Evolutionary conservation across 2,329 filamentous ascomycete genomes (phyloP), one percentile per base, ranked within the genome.

Genomic region (Cryphonectria nitschkei): DNA sequence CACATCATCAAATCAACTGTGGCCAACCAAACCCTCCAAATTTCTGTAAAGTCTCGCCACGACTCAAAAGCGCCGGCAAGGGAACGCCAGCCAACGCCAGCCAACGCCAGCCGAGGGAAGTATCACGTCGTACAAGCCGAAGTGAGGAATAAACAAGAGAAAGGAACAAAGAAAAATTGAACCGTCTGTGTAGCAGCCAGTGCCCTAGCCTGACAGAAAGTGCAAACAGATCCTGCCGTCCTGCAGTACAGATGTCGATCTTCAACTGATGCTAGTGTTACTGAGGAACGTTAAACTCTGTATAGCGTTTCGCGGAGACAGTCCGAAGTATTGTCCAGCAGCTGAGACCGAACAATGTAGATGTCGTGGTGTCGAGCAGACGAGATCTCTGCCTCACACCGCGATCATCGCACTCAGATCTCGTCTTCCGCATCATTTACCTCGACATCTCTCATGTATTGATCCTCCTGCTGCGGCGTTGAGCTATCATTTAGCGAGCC

Each of bases 381-480:
- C 26, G 26, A 26, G 26, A 26, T 26, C 26, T 26, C 26, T 26
- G 26, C 22, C 26, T 7, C 5, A 3, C 26, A 16, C 16, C 6
- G 14, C 14, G 14, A 37, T 52, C 37, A 13, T 16, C 37, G 7
- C 34, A 29, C 46, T 56, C 29, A 65, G 13, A 54, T 26, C 22
- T 67, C 65, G 29, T 67, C 65, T 19, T 56, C 50, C 50, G 26
- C n/a, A n/a, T 29, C 14, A 22, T 39, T 50, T 9, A 11, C n/a
- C 22, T 68, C 66, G 19, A 4, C 39, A 7, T 61, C 66, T 2
- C 46, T 41, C 66, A 61, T 58, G n/a, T 50, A 54, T 3, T 41
- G 39, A 16, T 73, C 68, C 32, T 68, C n/a, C 26, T 63, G 68
- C 50, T 64, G 60, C 1, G 62, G 22, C 32, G 66, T 37, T 11